phyloP scores from a whole-genome alignment of 148 eudicot species.

The Fagopyrum tataricum region DNA sequence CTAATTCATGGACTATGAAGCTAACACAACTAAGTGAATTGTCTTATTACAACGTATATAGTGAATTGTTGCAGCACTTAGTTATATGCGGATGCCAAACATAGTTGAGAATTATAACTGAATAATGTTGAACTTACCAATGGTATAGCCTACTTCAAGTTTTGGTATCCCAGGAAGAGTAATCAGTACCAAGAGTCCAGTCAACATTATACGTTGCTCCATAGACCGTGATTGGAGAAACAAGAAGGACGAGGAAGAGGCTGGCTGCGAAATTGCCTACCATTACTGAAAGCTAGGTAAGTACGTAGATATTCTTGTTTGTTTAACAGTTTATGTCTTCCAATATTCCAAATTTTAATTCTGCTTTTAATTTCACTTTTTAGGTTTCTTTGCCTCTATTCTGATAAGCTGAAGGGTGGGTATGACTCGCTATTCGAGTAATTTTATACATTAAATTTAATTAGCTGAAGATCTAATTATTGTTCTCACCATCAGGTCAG shows the following conservation, averaged over 20 bases:
- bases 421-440: conserved; percentile 14
- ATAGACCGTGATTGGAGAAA: background rate
- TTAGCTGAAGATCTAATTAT: conserved; percentile 12
- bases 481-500: conserved; percentile 30
- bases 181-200: background rate
- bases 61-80: background rate
- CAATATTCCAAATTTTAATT: no score
- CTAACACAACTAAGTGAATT: background rate
- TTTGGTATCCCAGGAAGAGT: conserved; percentile 5
- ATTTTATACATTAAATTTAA: background rate
- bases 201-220: conserved; percentile 10
- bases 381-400: no score
- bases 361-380: no score
- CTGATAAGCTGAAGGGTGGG: conserved; percentile 44
- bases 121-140: background rate
- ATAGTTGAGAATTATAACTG: background rate
- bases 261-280: background rate
- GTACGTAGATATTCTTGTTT: background rate
- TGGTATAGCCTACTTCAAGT: conserved; percentile 1
- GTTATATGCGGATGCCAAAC: background rate
- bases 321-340: no score
- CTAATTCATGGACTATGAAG: background rate
- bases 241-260: conserved; percentile 5
- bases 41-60: background rate
- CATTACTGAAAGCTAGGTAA: background rate